Evolutionary conservation across 2,329 filamentous ascomycete genomes (phyloP).

Genomic region (Fusarium nisikadoi): DNA sequence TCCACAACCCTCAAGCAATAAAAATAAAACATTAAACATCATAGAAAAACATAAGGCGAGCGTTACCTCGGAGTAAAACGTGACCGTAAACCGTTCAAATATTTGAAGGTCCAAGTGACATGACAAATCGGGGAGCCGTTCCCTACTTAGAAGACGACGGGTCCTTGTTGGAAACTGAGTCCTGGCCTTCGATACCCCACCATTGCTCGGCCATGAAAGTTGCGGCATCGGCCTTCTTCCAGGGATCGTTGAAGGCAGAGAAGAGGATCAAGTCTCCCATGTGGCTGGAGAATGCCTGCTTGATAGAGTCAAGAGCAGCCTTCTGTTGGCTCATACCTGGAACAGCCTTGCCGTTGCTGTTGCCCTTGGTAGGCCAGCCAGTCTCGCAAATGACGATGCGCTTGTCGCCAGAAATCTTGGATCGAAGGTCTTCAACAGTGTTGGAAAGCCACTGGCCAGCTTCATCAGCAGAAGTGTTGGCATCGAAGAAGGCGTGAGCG

Average conservation of each 20-base stretch:
- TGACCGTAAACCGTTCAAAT: slow-evolving; percentile 9
- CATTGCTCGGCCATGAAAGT: slow-evolving; percentile 79
- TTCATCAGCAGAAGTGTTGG: slow-evolving; percentile 64
- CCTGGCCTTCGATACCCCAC: slow-evolving; percentile 70
- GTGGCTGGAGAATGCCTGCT: slow-evolving; percentile 63
- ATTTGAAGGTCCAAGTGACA: slow-evolving; percentile 7
- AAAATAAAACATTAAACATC: not conserved
- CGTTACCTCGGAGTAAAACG: not conserved
- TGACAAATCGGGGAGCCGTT: slow-evolving; percentile 7
- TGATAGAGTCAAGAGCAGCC: slow-evolving; percentile 73
- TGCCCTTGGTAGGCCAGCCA: slow-evolving; percentile 82
- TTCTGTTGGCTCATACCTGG: slow-evolving; percentile 75
- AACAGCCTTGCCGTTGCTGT: slow-evolving; percentile 73
- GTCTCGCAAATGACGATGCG: slow-evolving; percentile 81
- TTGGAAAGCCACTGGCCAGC: slow-evolving; percentile 75
- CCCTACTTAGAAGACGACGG: slow-evolving; percentile 35
- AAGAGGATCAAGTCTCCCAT: slow-evolving; percentile 73
- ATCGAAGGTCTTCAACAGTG: slow-evolving; percentile 60
- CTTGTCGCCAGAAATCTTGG: slow-evolving; percentile 60
- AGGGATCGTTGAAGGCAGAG: slow-evolving; percentile 81
- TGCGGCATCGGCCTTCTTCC: slow-evolving; percentile 73
- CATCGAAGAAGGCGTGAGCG: slow-evolving; percentile 85
- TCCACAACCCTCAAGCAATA: not conserved
- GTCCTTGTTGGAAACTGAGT: slow-evolving; percentile 38
- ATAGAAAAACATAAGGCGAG: slow-evolving; percentile 7